Evolutionary conservation across 192 early-diverging fungal genomes (phyloP).

Genomic region (Entomortierella beljakovae): DNA sequence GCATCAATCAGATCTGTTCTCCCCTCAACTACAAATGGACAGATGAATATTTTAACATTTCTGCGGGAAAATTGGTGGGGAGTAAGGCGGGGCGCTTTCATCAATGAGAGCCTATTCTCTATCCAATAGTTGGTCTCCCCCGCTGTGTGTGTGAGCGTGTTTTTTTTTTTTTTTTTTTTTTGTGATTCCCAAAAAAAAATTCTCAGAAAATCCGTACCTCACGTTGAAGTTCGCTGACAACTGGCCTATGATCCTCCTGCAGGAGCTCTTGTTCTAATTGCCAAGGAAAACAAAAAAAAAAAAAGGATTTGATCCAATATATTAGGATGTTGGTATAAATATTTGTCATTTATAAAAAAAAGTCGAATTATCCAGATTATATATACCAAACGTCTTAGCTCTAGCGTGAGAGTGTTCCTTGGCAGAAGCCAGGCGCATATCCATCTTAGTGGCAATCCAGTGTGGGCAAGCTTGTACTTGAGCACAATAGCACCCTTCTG

Average conservation of each 20-base stretch:
- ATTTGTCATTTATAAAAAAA: too few species aligned
- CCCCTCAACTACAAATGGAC: too few species aligned
- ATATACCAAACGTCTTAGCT: conserved; percentile 44
- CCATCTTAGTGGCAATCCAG: conserved; percentile 46
- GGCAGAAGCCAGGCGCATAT: conserved; percentile 24
- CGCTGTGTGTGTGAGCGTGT: background rate
- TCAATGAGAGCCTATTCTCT: too few species aligned
- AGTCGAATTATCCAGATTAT: background rate
- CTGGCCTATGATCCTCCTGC: conserved; percentile 39
- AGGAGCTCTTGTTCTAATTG: conserved; percentile 32
- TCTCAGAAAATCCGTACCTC: conserved; percentile 23
- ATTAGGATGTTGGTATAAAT: too few species aligned
- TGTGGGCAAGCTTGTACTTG: conserved; percentile 49
- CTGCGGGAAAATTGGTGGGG: too few species aligned
- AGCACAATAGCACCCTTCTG: conserved; percentile 46
- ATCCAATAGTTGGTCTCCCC: too few species aligned
- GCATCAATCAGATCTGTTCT: too few species aligned
- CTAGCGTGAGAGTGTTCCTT: conserved; percentile 31
- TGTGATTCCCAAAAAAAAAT: background rate
- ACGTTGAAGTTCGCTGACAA: conserved; percentile 49
- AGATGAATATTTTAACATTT: too few species aligned
- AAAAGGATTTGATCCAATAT: background rate
- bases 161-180: conserved; percentile 7
- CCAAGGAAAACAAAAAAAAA: background rate
- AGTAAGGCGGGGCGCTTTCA: too few species aligned